phyloP scores from a whole-genome alignment of 2,329 filamentous ascomycete genomes.

The Neopestalotiopsis sp. region DNA sequence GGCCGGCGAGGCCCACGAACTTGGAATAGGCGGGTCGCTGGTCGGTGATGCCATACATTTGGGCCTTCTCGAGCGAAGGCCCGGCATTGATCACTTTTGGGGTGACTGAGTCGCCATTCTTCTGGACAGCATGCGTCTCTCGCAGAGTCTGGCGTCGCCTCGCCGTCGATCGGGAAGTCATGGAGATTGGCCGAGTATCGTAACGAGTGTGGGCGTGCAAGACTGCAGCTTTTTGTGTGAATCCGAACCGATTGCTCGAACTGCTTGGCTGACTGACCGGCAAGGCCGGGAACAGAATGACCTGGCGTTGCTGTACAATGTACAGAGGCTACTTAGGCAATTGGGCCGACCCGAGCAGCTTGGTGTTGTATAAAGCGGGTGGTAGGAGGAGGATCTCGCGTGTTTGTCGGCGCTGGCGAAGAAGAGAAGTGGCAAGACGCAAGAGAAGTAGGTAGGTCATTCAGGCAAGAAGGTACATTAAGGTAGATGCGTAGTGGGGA shows the following conservation, averaged over 20 bases:
- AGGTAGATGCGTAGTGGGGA: background rate
- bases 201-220: constrained; percentile 28
- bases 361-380: background rate
- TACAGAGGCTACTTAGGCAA: background rate
- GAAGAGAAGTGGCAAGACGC: background rate
- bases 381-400: background rate
- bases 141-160: constrained; percentile 52
- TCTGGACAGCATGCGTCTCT: constrained; percentile 49
- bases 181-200: constrained; percentile 35
- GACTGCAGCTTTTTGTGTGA: background rate
- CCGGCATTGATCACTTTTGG: constrained; percentile 61
- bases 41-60: constrained; percentile 61
- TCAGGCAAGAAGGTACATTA: background rate
- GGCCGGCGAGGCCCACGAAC: constrained; percentile 55
- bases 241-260: background rate
- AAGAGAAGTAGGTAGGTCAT: background rate
- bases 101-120: constrained; percentile 43
- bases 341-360: background rate
- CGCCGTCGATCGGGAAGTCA: constrained; percentile 47
- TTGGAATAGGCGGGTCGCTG: constrained; percentile 55
- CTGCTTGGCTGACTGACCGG: background rate
- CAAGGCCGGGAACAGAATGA: background rate
- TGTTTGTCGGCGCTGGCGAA: background rate
- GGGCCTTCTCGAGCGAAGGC: constrained; percentile 59
- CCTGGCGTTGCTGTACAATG: background rate